Evolutionary conservation across 495 filamentous ascomycete genomes (phyloP).

Genomic region (Aspergillus diversus): DNA sequence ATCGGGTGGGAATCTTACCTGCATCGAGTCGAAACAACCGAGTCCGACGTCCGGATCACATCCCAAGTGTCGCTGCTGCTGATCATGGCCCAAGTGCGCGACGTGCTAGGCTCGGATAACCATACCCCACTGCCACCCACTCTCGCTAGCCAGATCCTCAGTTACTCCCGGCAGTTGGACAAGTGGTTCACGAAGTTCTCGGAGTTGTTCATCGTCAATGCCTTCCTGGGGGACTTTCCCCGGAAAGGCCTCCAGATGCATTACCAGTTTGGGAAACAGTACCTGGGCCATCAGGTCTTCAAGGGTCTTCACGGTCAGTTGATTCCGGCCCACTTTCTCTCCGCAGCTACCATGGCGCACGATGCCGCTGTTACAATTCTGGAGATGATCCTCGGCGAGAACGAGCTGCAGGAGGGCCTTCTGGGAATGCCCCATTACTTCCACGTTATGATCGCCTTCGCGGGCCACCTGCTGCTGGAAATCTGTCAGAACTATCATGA

Average conservation of each 20-base stretch:
- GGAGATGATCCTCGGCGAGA: constrained; percentile 43
- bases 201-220: constrained; percentile 32
- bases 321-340: constrained; percentile 38
- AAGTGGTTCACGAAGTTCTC: constrained; percentile 44
- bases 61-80: constrained; percentile 44
- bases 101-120: constrained; percentile 41
- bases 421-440: constrained; percentile 52
- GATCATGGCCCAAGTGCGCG: constrained; percentile 43
- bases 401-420: constrained; percentile 39
- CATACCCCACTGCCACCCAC: constrained; percentile 37
- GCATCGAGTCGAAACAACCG: constrained; percentile 33
- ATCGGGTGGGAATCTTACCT: constrained; percentile 40
- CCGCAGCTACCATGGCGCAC: constrained; percentile 42
- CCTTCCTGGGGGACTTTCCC: constrained; percentile 46
- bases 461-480: constrained; percentile 49
- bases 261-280: constrained; percentile 50
- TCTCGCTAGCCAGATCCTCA: constrained; percentile 35
- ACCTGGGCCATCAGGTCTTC: constrained; percentile 49
- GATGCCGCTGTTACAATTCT: constrained; percentile 45
- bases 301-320: constrained; percentile 39
- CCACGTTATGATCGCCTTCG: constrained; percentile 53
- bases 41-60: constrained; percentile 40
- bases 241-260: constrained; percentile 45
- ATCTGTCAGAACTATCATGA: constrained; percentile 32
- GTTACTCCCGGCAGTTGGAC: constrained; percentile 44